Conservation (phyloP, 2,329 filamentous ascomycete species). For the Microdochium paspali region DNA sequence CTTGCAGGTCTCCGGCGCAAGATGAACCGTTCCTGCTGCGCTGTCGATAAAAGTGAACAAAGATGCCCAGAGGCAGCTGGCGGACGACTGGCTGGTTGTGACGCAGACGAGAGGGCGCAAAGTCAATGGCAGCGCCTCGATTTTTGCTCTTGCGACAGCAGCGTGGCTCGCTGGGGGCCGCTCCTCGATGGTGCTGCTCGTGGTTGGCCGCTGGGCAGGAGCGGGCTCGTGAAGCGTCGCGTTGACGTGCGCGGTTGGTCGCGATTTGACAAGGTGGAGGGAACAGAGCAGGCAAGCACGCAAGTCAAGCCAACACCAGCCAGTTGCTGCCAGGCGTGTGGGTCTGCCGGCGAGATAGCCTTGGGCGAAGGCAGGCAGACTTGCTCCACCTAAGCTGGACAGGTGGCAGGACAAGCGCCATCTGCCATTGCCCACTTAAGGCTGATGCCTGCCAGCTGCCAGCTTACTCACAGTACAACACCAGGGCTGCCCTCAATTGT, state of each 20-base stretch:
- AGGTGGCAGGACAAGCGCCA: no score
- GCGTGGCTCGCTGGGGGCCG: neutral
- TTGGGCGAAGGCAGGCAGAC: no score
- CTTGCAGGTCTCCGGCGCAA: neutral
- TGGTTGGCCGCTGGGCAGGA: neutral
- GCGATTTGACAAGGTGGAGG: constrained; percentile 1
- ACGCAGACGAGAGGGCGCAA: neutral
- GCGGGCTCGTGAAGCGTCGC: neutral
- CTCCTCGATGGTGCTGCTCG: neutral
- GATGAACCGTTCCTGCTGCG: neutral
- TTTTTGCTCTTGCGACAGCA: neutral
- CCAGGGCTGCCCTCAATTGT: no score
- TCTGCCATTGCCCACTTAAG: neutral
- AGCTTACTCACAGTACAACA: no score
- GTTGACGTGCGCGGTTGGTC: neutral
- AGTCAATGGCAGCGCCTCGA: neutral
- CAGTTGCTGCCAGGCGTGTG: no score
- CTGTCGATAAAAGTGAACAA: neutral
- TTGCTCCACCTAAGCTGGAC: no score
- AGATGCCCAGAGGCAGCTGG: neutral
- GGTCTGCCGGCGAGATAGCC: no score
- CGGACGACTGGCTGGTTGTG: neutral
- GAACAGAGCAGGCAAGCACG: neutral
- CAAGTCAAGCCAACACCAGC: neutral
- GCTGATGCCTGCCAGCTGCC: no score